These are phyloP conservation scores for Dryadomyces quercus-mongolicae DNA, from an alignment of 2,329 filamentous ascomycete species.

Conservation along the genomic window DNA sequence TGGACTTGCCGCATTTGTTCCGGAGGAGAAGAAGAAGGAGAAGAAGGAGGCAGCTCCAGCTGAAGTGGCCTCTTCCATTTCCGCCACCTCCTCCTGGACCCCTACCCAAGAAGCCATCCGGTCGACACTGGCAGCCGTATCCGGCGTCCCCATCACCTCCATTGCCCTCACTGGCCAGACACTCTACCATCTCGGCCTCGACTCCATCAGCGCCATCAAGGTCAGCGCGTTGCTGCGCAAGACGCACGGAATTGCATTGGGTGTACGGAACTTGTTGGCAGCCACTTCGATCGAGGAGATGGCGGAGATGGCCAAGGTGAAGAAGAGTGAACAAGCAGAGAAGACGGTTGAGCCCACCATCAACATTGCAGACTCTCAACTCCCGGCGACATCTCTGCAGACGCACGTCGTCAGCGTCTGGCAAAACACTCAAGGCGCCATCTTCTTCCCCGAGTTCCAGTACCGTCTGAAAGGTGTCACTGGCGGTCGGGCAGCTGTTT, in stretches of 20 bases:
- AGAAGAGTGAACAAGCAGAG: too few species aligned
- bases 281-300: slow-evolving; percentile 55
- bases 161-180: slow-evolving; percentile 47
- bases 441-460: slow-evolving; percentile 65
- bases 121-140: slow-evolving; percentile 41
- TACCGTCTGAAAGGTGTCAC: slow-evolving; percentile 39
- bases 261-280: slow-evolving; percentile 59
- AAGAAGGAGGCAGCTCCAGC: background rate
- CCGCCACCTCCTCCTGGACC: too few species aligned
- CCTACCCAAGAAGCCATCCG: slow-evolving; percentile 27
- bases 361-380: too few species aligned
- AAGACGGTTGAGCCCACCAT: too few species aligned
- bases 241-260: slow-evolving; percentile 41
- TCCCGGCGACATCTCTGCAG: slow-evolving; percentile 69
- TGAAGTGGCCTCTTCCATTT: too few species aligned
- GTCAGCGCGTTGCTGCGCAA: slow-evolving; percentile 59
- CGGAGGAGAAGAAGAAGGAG: slow-evolving; percentile 1
- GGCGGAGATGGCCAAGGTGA: slow-evolving; percentile 21
- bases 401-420: slow-evolving; percentile 69
- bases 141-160: slow-evolving; percentile 40
- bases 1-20: slow-evolving; percentile 37
- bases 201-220: slow-evolving; percentile 88
- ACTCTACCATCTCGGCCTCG: slow-evolving; percentile 75
- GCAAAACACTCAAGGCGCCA: slow-evolving; percentile 50
- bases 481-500: slow-evolving; percentile 25